These are phyloP conservation scores for Astrothelium macrocarpum DNA, from an alignment of 495 filamentous ascomycete genomes.

Conservation along the genomic window DNA sequence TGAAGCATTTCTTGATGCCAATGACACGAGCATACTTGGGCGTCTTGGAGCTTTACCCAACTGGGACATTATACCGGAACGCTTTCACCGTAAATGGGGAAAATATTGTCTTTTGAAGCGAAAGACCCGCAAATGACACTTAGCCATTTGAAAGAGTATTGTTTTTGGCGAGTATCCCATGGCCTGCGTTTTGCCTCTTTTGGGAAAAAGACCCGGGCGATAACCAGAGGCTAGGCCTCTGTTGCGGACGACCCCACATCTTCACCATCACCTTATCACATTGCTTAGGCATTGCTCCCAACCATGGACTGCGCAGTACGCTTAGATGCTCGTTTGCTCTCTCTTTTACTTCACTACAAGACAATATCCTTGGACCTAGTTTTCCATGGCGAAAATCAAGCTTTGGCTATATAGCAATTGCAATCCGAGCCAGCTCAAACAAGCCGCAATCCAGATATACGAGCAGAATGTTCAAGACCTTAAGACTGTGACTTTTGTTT, in stretches of 20 bases:
- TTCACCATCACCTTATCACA: background rate
- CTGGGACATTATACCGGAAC: constrained; percentile 55
- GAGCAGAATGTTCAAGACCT: constrained; percentile 5
- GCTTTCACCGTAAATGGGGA: constrained; percentile 66
- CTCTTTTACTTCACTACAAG: background rate
- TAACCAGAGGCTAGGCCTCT: background rate
- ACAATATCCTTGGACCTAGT: background rate
- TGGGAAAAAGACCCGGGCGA: background rate
- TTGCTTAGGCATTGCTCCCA: background rate
- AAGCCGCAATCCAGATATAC: background rate
- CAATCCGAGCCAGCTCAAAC: constrained; percentile 5
- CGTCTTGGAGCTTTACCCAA: constrained; percentile 80
- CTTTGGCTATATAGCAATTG: constrained; percentile 20
- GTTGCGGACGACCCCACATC: background rate
- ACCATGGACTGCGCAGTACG: background rate
- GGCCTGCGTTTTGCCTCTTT: background rate
- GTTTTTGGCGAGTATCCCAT: background rate
- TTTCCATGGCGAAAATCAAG: constrained; percentile 17
- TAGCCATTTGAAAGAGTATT: background rate
- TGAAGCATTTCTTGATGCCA: constrained; percentile 68
- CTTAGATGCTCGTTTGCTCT: background rate
- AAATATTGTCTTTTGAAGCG: constrained; percentile 62
- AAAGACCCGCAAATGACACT: no score
- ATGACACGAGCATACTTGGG: constrained; percentile 60
- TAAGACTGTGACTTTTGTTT: constrained; percentile 15